Evolutionary conservation across 305 asterid genomes (phyloP).

Genomic region (Plantago coronopus): DNA sequence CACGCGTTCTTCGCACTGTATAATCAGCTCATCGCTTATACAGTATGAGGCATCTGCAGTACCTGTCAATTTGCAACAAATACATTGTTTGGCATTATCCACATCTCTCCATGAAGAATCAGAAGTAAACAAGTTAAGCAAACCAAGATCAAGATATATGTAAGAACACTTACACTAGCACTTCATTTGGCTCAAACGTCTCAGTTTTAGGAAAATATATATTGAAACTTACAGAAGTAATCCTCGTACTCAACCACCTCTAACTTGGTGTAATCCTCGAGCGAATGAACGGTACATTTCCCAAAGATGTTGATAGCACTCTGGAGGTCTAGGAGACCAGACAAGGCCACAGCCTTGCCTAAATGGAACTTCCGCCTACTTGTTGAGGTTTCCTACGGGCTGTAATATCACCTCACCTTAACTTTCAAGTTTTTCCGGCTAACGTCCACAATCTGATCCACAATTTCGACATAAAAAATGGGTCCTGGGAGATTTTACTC

Average conservation of each 20-base stretch:
- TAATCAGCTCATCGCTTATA: slow-evolving; percentile 79
- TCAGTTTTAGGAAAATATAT: slow-evolving; percentile 52
- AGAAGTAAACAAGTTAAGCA: slow-evolving; percentile 3
- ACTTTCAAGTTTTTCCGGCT: slow-evolving; percentile 38
- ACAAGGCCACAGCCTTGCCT: slow-evolving; percentile 55
- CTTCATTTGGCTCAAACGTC: slow-evolving; percentile 46
- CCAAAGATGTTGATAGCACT: slow-evolving; percentile 64
- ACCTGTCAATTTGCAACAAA: slow-evolving; percentile 36
- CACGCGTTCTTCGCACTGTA: slow-evolving; percentile 64
- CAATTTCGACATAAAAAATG: slow-evolving; percentile 36
- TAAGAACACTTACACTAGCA: slow-evolving; percentile 62
- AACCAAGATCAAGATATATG: slow-evolving; percentile 12
- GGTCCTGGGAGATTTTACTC: too few species aligned
- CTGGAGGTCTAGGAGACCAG: slow-evolving; percentile 65
- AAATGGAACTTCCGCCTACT: slow-evolving; percentile 69
- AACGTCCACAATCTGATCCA: slow-evolving; percentile 54
- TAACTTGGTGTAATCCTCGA: slow-evolving; percentile 55
- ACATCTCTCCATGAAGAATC: neutral
- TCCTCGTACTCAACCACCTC: slow-evolving; percentile 51
- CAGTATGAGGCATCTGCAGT: slow-evolving; percentile 70
- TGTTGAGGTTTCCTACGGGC: slow-evolving; percentile 69
- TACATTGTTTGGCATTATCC: slow-evolving; percentile 22
- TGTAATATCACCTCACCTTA: slow-evolving; percentile 66
- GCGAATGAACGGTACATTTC: slow-evolving; percentile 55
- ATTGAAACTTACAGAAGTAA: slow-evolving; percentile 58